Base-by-base conservation (phyloP, 148 eudicot species). In the Polygonum maritimum region DNA sequence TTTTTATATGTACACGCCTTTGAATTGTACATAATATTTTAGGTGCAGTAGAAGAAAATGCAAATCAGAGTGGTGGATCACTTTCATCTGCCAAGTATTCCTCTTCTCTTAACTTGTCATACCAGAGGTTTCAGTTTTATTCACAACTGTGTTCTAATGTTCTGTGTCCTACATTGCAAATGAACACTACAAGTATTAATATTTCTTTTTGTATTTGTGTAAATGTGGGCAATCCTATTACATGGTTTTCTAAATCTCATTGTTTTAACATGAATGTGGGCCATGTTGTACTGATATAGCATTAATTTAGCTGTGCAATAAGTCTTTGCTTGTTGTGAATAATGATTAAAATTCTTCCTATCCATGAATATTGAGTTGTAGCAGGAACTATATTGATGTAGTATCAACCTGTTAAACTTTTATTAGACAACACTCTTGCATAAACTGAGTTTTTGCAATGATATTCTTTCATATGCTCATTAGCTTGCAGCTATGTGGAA, bases 21-120 rank as follows among this genome's bases (percentile, higher is more conserved):
- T 36, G 36, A 15, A 3, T 67, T 67, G 21, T 67, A 7, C 21
- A 67, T 36, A 16, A 38, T 35, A 67, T 5, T 67, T 14, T 67
- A 67, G 71, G 40, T 6, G 4, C 41, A 36, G 16, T 67, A 16
- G 71, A 67, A 67, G 71, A 15, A 19, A 5, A 33, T 38, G 44
- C 44, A 67, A 67, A 67, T 67, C 71, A 36, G 44, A 16, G 36
- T 15, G 71, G 45, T 4, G 71, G 71, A 67, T 38, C 5, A 7
- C 44, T 67, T 67, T 67, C 71, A 35, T 67, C 71, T 67, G 71
- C 18, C 71, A 67, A 67, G 71, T 67, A 67, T 38, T 22, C 38
- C 4, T 35, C 70, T 16, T 62, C 69, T 14, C 70, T 4, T 65
- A 15, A 15, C 41, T 26, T 65, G 18, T 35, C 71, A 35, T 13